Evolutionary conservation across 2,329 filamentous ascomycete genomes (phyloP).

Genomic region (Scedosporium aurantiacum): DNA sequence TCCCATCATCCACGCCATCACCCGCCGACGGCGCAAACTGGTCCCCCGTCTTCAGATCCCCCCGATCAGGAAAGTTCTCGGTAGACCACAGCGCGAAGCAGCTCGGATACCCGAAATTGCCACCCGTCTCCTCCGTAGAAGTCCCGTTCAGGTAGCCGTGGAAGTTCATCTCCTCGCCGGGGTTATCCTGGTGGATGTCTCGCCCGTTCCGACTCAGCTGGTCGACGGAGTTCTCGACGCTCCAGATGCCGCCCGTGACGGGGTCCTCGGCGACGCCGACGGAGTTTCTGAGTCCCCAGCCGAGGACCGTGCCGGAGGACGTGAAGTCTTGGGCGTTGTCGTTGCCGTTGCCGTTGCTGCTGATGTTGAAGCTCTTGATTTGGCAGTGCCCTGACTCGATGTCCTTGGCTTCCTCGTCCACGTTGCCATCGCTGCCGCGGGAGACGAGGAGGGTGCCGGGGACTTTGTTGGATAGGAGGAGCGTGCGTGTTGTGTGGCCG

Average conservation of each 20-base stretch:
- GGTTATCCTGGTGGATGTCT: constrained; percentile 55
- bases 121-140: constrained; percentile 15
- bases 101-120: constrained; percentile 52
- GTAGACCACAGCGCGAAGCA: constrained; percentile 43
- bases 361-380: constrained; percentile 38
- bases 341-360: constrained; percentile 12
- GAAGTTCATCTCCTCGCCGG: constrained; percentile 62
- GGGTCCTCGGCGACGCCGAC: constrained; percentile 54
- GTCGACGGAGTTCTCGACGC: constrained; percentile 58
- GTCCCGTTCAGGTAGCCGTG: constrained; percentile 41
- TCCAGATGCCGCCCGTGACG: constrained; percentile 35
- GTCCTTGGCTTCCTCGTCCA: constrained; percentile 38
- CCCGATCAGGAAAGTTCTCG: constrained; percentile 11
- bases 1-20: constrained; percentile 13
- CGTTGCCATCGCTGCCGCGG: constrained; percentile 46
- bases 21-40: neutral
- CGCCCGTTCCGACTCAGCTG: constrained; percentile 39
- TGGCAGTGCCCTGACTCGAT: constrained; percentile 44
- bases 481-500: constrained; percentile 53
- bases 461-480: constrained; percentile 42
- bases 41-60: neutral
- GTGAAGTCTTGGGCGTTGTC: constrained; percentile 29
- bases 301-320: constrained; percentile 31
- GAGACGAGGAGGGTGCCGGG: constrained; percentile 48
- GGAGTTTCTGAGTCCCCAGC: constrained; percentile 60